These are phyloP conservation scores for Triglochin maritima DNA, from an alignment of 106 monocot genomes.

Conservation along the genomic window DNA sequence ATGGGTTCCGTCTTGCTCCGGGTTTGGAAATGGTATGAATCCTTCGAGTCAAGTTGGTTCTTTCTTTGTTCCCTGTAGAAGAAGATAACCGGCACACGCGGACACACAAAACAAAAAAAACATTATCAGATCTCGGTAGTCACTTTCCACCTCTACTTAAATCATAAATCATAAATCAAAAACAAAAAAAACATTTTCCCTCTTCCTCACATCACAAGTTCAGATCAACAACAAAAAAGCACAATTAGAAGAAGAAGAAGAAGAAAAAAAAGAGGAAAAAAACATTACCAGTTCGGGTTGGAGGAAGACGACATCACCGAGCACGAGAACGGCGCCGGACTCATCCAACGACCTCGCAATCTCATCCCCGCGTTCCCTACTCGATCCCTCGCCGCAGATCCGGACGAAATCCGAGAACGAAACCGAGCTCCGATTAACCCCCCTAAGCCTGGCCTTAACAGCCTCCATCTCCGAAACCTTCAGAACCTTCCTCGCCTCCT, in stretches of 20 bases:
- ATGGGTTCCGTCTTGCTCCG: constrained; percentile 1
- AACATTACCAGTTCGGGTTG: constrained; percentile 6
- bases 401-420: constrained; percentile 6
- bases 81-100: background rate
- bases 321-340: constrained; percentile 9
- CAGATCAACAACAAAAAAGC: background rate
- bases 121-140: constrained; percentile 5
- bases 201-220: background rate
- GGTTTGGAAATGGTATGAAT: background rate
- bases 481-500: constrained; percentile 14
- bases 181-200: background rate
- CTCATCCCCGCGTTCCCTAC: constrained; percentile 1
- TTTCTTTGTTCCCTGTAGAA: constrained; percentile 2
- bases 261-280: background rate
- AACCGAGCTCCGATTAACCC: background rate
- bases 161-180: background rate
- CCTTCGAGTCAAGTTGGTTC: background rate
- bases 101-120: constrained; percentile 5
- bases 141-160: background rate
- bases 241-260: background rate
- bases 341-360: constrained; percentile 6
- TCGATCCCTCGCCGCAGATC: constrained; percentile 6
- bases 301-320: constrained; percentile 16
- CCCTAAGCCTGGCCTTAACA: constrained; percentile 10
- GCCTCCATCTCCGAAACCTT: constrained; percentile 11